Evolutionary conservation across 148 eudicot species (phyloP), one percentile per base, ranked within the genome.

Genomic region (Pharnaceum exiguum): DNA sequence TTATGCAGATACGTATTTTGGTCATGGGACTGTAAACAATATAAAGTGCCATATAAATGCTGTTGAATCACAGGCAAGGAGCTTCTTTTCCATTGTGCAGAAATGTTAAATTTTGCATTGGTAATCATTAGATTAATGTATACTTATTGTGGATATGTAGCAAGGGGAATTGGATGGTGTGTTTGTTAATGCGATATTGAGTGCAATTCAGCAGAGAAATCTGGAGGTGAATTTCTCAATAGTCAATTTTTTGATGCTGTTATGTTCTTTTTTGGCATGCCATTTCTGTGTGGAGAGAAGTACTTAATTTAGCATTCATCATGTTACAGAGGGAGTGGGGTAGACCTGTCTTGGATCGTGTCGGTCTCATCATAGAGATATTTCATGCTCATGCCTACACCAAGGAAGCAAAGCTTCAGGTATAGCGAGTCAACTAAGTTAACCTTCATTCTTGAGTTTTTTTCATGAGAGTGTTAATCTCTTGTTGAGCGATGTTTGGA

Each of bases 311-410:
- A 45, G 42, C 36, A 29, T 55, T 8, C 31, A 28, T 12, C 36
- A 22, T 38, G 46, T 71, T 67, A 63, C 88, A 91, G 98, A 75
- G 77, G 70, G 67, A 46, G 49, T 91, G 98, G 98, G 90, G 62
- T 10, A 91, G 74, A 63, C 95, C 98, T 63, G 96, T 91, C 66
- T 49, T 88, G 51, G 98, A 91, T 62, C 94, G 96, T 55, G 88
- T 91, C 19, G 94, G 86, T 21, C 88, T 91, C 47, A 91, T 91
- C 33, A 91, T 91, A 51, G 86, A 85, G 79, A 88, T 91, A 46
- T 91, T 91, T 57, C 70, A 91, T 76, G 98, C 98, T 63, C 98
- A 91, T 81, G 98, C 98, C 48, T 83, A 76, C 61, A 91, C 98
- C 19, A 91, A 79, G 78, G 98, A 91, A 83, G 98, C 84, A 51